These are phyloP conservation scores for Yamadazyma triangularis DNA, from an alignment of 1,139 yeast genomes.

Conservation along the genomic window DNA sequence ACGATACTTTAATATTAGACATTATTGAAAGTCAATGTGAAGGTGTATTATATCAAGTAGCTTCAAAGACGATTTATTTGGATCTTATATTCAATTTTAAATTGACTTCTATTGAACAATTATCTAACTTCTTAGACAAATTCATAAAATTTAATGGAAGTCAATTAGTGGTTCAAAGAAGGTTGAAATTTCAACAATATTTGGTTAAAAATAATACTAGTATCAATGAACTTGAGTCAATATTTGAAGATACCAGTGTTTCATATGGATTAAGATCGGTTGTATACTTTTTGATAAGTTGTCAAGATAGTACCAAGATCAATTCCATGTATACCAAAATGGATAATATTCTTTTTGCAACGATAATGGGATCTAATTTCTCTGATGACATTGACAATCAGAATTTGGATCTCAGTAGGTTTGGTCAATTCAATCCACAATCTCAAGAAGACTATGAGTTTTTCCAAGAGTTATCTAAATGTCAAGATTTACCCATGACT, in stretches of 20 bases:
- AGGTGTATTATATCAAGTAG: conserved; percentile 50
- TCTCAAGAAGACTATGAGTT: too few species aligned
- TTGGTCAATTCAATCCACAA: too few species aligned
- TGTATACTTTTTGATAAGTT: conserved; percentile 5
- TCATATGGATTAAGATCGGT: conserved; percentile 3
- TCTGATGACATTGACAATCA: conserved; percentile 1
- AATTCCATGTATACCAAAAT: conserved; percentile 1
- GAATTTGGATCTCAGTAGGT: too few species aligned
- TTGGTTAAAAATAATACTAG: conserved; percentile 8
- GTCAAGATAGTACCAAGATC: conserved; percentile 1
- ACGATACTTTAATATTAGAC: conserved; percentile 27
- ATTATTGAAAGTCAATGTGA: conserved; percentile 56
- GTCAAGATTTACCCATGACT: not conserved
- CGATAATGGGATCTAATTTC: conserved; percentile 9
- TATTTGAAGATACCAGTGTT: conserved; percentile 2
- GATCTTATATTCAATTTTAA: conserved; percentile 35
- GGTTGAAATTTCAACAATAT: conserved; percentile 18
- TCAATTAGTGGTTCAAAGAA: conserved; percentile 29
- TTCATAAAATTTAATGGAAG: conserved; percentile 42
- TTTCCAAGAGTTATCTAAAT: not conserved
- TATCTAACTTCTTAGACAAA: conserved; percentile 30
- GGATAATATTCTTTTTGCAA: conserved; percentile 4
- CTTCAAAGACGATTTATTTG: conserved; percentile 49
- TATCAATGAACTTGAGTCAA: conserved; percentile 1
- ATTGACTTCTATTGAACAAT: conserved; percentile 14